Base-by-base conservation (phyloP, 352 stramenopile genomes). In the Aphanomyces stellatus region DNA sequence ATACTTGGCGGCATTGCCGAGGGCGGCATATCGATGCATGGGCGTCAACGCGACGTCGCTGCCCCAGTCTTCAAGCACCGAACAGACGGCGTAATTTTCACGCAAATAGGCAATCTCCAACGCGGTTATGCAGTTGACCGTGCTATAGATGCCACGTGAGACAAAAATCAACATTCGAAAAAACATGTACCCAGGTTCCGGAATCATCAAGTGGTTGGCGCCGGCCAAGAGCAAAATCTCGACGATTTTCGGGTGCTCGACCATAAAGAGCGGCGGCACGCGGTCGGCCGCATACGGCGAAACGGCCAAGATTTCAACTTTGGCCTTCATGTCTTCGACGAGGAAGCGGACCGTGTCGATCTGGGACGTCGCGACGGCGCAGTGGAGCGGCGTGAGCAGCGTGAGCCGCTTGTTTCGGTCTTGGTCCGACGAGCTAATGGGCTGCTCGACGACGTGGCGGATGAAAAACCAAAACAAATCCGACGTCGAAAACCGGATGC, bases 401-500 rank as follows among this genome's bases (percentile, higher is more conserved):
- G 83, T 91, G 40, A 80, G 82, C 48, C 85, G 88, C n/a, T 69
- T 73, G 53, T 88, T 79, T 5, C 77, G 73, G 51, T 93, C 81
- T 53, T 89, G 81, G 34, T 67, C 60, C 0, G 76, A 78, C 0
- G 80, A 80, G 4, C 87, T 76, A 3, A 90, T 80, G 3, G 82
- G 82, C 48, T 89, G 82, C 13, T 72, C 73, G 42, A 93, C 85
- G 71, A 93, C 81, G 31, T 76, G 86, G 28, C 79, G 81, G 11
- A 83, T 79, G 15, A 93, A 62, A 59, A 89, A 88, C 85, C 82
- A 93, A 63, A 93, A 93, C 2, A 93, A 70, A 46, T 93, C 85
- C 3, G 82, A 84, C 0, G 82, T 90, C 17, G 72, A 87, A 43
- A 93, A 85, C n/a, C 85, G 73, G 31, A 90, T 75, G 0, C 85